phyloP scores from a whole-genome alignment of 495 filamentous ascomycete genomes.

The Parmelia sp. region DNA sequence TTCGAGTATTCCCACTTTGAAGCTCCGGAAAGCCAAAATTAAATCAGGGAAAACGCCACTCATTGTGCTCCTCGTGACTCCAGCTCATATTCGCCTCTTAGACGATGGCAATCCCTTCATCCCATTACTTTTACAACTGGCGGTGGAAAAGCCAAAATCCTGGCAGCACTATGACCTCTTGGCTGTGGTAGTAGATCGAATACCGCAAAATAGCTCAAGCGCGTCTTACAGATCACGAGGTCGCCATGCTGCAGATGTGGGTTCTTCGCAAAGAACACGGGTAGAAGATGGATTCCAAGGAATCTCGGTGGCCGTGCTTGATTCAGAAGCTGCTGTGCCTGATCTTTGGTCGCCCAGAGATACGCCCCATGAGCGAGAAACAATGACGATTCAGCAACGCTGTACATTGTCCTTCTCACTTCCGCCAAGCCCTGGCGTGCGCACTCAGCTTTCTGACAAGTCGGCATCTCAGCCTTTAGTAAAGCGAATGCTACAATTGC shows the following conservation, averaged over 20 bases:
- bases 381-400: slow-evolving; percentile 18
- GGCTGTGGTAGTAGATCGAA: slow-evolving; percentile 25
- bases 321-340: slow-evolving; percentile 21
- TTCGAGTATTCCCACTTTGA: background rate
- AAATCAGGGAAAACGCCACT: slow-evolving; percentile 13
- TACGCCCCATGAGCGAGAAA: slow-evolving; percentile 2
- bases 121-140: slow-evolving; percentile 13
- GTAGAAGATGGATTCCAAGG: slow-evolving; percentile 18
- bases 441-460: background rate
- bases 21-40: background rate
- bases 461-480: background rate
- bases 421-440: background rate
- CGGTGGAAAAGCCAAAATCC: background rate
- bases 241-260: background rate
- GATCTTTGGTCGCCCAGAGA: slow-evolving; percentile 21
- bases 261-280: background rate
- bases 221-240: background rate
- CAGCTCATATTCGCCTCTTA: slow-evolving; percentile 17
- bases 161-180: slow-evolving; percentile 22
- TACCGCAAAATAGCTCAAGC: slow-evolving; percentile 14
- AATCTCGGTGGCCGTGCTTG: slow-evolving; percentile 22
- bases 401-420: slow-evolving; percentile 17
- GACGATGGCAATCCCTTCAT: slow-evolving; percentile 19
- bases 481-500: slow-evolving; percentile 36
- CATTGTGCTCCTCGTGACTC: slow-evolving; percentile 25